Evolutionary conservation across 345 rosid species (phyloP).

Genomic region (Gossypium arboreum): DNA sequence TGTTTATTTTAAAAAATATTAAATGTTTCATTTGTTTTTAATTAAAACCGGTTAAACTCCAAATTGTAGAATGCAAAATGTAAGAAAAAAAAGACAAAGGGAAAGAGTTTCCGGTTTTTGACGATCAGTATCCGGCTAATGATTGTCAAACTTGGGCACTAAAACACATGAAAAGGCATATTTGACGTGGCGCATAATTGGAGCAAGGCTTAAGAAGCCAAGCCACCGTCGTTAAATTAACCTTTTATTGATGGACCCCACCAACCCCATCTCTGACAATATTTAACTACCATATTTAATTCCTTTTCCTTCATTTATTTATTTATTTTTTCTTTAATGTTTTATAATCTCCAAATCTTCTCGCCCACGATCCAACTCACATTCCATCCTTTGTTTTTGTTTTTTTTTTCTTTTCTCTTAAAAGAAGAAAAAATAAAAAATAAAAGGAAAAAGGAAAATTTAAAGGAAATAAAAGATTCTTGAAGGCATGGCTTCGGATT

Average conservation of each 20-base stretch:
- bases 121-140: background rate
- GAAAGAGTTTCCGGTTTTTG: background rate
- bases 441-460: background rate
- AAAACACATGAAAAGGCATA: conserved; percentile 2
- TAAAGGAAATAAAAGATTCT: background rate
- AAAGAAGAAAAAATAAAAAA: background rate
- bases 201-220: background rate
- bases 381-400: conserved; percentile 25
- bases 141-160: background rate
- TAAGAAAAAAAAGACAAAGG: background rate
- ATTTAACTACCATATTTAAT: background rate
- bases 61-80: too few species aligned
- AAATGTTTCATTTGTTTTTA: too few species aligned
- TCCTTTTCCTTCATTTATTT: background rate
- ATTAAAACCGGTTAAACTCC: too few species aligned
- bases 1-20: too few species aligned
- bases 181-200: background rate
- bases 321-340: background rate
- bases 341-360: conserved; percentile 13
- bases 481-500: conserved; percentile 19
- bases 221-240: background rate
- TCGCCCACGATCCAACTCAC: conserved; percentile 24
- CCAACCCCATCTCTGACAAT: background rate
- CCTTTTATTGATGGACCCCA: background rate
- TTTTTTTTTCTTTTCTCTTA: background rate